Evolutionary conservation across 1,284 basidiomycete species (phyloP), one percentile per base, ranked within the genome.

Genomic region (Cystobasidium sp.): DNA sequence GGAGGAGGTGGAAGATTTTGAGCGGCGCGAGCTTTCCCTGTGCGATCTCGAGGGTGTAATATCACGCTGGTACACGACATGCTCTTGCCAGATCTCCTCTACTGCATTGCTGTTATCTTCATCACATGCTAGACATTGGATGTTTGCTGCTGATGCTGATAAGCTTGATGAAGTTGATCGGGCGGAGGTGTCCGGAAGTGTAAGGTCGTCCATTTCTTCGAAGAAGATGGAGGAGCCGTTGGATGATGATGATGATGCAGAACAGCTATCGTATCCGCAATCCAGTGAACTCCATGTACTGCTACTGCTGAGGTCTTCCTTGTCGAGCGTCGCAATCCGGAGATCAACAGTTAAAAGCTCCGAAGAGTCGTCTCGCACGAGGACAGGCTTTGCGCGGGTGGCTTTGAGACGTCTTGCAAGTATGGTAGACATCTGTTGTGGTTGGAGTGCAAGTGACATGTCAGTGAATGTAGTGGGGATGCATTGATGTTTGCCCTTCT

Each of bases 321-420:
- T 51, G 49, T 53, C 24, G n/a, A n/a, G 16, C 8, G 47, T 53
- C 1, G 39, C 6, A 8, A 55, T 18, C 16, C 49, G 18, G 18
- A 66, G 16, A 49, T 66, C 31, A 22, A 66, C 22, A 49, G 24
- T 22, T 47, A 49, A 14, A 31, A 56, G 55, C 55, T 14, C n/a
- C 2, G 55, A 18, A 47, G 39, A 66, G 18, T 24, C 49, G 39
- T 52, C 64, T 41, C 44, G 47, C 18, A 66, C 64, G 8, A 66
- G 64, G 18, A 66, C 51, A 6, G 64, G 64, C 20, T 43, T 31
- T 16, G 64, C 64, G 41, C 39, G 39, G 46, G 31, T 53, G n/a
- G 49, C 47, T 53, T 66, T 66, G 16, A 66, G 37, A 43, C 64
- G 64, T 14, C 64, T 47, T 39, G 64, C 64, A 41, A 66, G 64